phyloP scores from a whole-genome alignment of 768 basidiomycete species.

The Daedaleopsis nitida region DNA sequence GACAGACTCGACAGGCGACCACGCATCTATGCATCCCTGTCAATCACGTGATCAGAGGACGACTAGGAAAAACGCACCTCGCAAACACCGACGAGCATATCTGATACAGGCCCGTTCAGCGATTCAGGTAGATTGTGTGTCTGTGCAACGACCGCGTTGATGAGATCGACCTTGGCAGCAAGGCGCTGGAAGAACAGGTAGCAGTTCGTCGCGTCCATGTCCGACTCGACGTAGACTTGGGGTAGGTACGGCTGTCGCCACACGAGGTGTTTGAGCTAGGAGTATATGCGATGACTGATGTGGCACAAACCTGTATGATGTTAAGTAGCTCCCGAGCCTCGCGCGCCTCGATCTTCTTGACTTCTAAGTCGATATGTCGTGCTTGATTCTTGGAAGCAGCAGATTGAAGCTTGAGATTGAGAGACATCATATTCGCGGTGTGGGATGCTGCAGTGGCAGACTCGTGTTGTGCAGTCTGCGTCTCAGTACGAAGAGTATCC shows the following conservation, averaged over 20 bases:
- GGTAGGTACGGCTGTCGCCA: constrained; percentile 80
- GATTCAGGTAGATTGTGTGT: constrained; percentile 84
- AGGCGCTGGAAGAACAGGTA: constrained; percentile 93
- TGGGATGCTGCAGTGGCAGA: constrained; percentile 84
- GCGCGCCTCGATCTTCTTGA: constrained; percentile 80
- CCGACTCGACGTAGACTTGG: constrained; percentile 85
- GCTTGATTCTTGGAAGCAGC: constrained; percentile 90
- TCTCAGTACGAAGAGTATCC: constrained; percentile 79
- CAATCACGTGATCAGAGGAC: background rate
- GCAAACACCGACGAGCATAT: constrained; percentile 90
- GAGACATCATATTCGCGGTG: constrained; percentile 89
- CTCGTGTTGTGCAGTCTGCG: constrained; percentile 81
- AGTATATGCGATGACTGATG: background rate
- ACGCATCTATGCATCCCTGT: constrained; percentile 58
- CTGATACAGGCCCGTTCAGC: constrained; percentile 79
- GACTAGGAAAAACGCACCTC: constrained; percentile 76
- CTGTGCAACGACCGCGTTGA: constrained; percentile 81
- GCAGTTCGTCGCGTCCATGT: constrained; percentile 85
- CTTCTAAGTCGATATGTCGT: constrained; percentile 85
- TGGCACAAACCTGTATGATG: constrained; percentile 71
- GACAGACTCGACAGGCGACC: constrained; percentile 80
- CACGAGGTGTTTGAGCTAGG: too few relatives aligned
- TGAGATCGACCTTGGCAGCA: constrained; percentile 82
- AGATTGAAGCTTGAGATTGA: constrained; percentile 93
- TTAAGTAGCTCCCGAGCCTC: constrained; percentile 79